Conservation (phyloP, 768 basidiomycete species). For the Collybiopsis luxurians region DNA sequence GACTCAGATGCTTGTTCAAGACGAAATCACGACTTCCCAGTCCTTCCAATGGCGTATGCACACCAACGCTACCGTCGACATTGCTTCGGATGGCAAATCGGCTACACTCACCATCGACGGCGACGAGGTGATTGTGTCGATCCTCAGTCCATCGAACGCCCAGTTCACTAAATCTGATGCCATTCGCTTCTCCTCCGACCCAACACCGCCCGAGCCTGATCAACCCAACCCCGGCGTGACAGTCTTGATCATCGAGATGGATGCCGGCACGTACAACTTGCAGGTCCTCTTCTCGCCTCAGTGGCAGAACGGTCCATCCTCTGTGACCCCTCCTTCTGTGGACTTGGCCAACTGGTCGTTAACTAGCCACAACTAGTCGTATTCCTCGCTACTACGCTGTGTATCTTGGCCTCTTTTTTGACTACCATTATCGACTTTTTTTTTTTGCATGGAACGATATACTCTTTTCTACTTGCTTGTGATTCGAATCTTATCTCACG, state of each 20-base stretch:
- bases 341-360: slow-evolving; percentile 72
- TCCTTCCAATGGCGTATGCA: slow-evolving; percentile 89
- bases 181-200: slow-evolving; percentile 54
- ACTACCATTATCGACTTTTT: too few relatives aligned
- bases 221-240: slow-evolving; percentile 76
- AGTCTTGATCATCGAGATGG: slow-evolving; percentile 71
- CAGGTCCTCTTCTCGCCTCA: slow-evolving; percentile 94
- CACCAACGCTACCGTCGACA: slow-evolving; percentile 82
- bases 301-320: slow-evolving; percentile 58
- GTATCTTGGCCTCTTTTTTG: background rate
- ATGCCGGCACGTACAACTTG: slow-evolving; percentile 71
- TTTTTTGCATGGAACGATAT: background rate
- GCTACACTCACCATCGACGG: slow-evolving; percentile 76
- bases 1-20: slow-evolving; percentile 88
- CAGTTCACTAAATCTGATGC: slow-evolving; percentile 56
- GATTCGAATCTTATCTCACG: too few relatives aligned
- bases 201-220: slow-evolving; percentile 61
- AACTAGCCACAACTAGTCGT: slow-evolving; percentile 65
- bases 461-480: too few relatives aligned
- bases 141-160: slow-evolving; percentile 75
- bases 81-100: slow-evolving; percentile 44
- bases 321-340: slow-evolving; percentile 71
- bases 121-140: slow-evolving; percentile 60
- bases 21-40: slow-evolving; percentile 70
- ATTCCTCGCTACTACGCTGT: background rate